Evolutionary conservation across 345 rosid genomes (phyloP), one percentile per base, ranked within the genome.

Genomic region (Geranium rotundifolium): DNA sequence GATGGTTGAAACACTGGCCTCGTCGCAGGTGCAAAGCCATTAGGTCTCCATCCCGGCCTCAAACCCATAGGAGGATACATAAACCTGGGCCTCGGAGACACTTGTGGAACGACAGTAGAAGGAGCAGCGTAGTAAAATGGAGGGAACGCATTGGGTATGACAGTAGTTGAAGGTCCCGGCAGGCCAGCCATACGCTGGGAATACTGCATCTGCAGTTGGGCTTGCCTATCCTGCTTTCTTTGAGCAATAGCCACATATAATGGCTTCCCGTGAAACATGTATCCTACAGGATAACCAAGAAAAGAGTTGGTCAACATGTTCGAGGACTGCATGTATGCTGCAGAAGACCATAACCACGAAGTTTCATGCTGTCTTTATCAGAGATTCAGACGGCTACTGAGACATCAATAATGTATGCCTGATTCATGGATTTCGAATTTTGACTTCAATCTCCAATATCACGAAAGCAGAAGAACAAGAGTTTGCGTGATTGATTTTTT

Each of bases 211-310:
- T 85, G 88, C 61, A 85, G 59, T 52, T 81, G 87, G 59, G 77
- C 76, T 65, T 70, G 72, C 63, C 95, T 88, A 1, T 88, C 91
- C 72, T 80, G 86, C 75, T 88, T 88, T 65, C 80, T 82, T 63
- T 88, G 89, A 73, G 91, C 91, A 67, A 80, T 79, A 30, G 91
- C 88, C 49, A 84, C 85, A 62, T 88, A 88, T 30, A 88, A 66
- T 55, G 86, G 91, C 68, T 88, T 88, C 31, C 82, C 70, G 29
- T 76, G 86, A 75, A 85, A 82, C 84, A 82, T 80, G 41, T 34
- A 27, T 54, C 92, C 92, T 88, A 64, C 59, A 29, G 52, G 41
- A 54, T 46, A 41, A 13, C 19, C 30, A 57, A 54, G 59, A 41
- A 41, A 63, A 46, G 15, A 65, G 49, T 60, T 67, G 58, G 60